Base-by-base conservation (phyloP, 2,329 filamentous ascomycete species). In the Aspergillus carbonarius region DNA sequence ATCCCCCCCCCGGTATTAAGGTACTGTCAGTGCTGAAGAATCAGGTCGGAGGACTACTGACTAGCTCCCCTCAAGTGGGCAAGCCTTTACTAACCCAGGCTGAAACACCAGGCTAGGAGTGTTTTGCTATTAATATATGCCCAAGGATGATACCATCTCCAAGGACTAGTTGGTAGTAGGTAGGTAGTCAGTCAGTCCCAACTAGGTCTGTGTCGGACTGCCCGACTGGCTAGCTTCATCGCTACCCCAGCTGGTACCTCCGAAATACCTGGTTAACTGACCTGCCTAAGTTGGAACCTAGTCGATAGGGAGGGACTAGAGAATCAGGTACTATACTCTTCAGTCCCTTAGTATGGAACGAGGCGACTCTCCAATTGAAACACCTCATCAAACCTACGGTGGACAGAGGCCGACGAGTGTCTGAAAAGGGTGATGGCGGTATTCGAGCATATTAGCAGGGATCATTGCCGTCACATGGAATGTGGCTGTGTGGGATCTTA, bases 91-190 rank as follows among this genome's bases (percentile, higher is more conserved):
- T 53, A 53, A 58, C 18, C 50, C 23, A 32, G n/a, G 56, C 52
- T 61, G 59, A 61, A 61, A 61, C 59, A 46, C 56, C 53, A 35
- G 25, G 25, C 32, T 51, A 9, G 34, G 23, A 40, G n/a, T 54
- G n/a, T 48, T 57, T 59, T 56, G 39, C 32, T 59, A 50, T 51
- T 32, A 48, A 48, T 48, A 48, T 48, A 48, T 48, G 25, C 44
- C 15, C 5, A n/a, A 30, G 27, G 25, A 30, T 30, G 25, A 27
- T 47, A 47, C 42, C 42, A 47, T 30, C 12, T 23, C 20, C 15
- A 27, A 27, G 23, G 27, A n/a, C 23, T 23, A n/a, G n/a, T n/a
- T n/a, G 13, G 42, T 27, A 27, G 42, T 8, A 2, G 4, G 42
- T 30, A 46, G 20, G n/a, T n/a, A 25, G 42, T 47, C 23, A 23